Evolutionary conservation across 2,329 filamentous ascomycete species (phyloP), one percentile per base, ranked within the genome.

Genomic region (Ophiostoma ips): DNA sequence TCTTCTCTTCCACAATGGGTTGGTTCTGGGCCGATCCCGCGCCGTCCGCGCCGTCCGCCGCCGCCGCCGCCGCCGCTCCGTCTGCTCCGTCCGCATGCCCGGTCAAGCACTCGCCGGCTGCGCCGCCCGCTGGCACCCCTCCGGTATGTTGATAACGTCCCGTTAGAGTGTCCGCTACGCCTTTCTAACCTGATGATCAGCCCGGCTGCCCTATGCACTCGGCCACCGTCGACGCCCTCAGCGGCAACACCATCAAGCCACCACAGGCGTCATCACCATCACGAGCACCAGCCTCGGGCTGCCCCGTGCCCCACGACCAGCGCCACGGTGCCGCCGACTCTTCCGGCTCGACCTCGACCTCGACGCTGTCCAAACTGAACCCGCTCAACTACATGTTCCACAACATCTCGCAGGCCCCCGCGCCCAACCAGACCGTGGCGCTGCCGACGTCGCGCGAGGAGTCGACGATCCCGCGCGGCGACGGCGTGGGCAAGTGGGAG

Each of bases 331-430:
- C 30, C 3, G 59, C 44, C 53, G 58, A 37, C 50, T 55, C 19
- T 21, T 54, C 11, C 53, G 62, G 54, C 18, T 56, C 59, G 3
- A 52, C 55, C 2, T 54, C 11, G 53, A 62, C 54, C 18, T 56
- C 59, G 3, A 52, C 55, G 2, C 50, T 79, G 10, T 77, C 76
- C 3, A 75, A 73, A 59, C 67, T 79, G 49, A 80, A 80, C 60
- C 76, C 76, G 5, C 74, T 98, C 49, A 98, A 98, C 71, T 95
- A 90, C 72, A 98, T 98, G 90, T 94, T 94, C 64, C 73, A 77
- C 37, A 79, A 83, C 54, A 73, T 96, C 43, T 90, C 89, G 7
- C 90, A 96, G 68, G 76, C 80, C 30, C 84, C 77, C 46, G 80
- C 87, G 2, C 71, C 79, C 0, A 72, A 84, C 55, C 92, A 98